phyloP scores from a whole-genome alignment of 2,329 filamentous ascomycete species.

The Tympanopsis confertula region DNA sequence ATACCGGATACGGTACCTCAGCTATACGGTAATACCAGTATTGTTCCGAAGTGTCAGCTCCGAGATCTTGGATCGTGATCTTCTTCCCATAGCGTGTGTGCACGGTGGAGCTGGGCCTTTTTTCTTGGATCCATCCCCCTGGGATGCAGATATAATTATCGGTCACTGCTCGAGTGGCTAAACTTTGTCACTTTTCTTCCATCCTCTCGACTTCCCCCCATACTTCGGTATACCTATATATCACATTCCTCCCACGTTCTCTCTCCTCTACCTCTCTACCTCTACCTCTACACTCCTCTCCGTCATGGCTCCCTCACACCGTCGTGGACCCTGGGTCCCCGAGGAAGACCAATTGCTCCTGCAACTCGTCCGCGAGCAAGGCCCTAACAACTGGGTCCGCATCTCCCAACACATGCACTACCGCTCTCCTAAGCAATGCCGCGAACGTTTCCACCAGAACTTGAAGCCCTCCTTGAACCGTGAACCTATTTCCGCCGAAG shows the following conservation, averaged over 20 bases:
- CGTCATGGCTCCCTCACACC: conserved; percentile 23
- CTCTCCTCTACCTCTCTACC: too few species aligned
- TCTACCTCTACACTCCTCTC: too few species aligned
- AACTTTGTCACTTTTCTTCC: too few species aligned
- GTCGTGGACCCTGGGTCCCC: conserved; percentile 54
- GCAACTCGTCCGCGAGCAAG: conserved; percentile 45
- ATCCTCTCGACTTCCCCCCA: too few species aligned
- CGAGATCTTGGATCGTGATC: conserved; percentile 1
- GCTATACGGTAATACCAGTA: too few species aligned
- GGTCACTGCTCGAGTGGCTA: too few species aligned
- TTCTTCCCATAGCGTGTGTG: not conserved
- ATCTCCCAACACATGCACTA: conserved; percentile 53
- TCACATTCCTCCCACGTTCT: too few species aligned
- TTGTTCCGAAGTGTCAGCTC: conserved; percentile 1
- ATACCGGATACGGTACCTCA: too few species aligned
- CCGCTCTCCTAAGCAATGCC: conserved; percentile 55
- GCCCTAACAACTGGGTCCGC: conserved; percentile 58
- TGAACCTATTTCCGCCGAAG: conserved; percentile 33
- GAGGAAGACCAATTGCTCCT: conserved; percentile 48
- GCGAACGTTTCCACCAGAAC: conserved; percentile 57
- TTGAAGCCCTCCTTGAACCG: conserved; percentile 39
- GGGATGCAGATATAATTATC: too few species aligned
- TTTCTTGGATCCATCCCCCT: conserved; percentile 1
- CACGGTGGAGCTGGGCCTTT: not conserved
- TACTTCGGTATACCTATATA: too few species aligned